Evolutionary conservation across 2,329 filamentous ascomycete species (phyloP).

Genomic region (Alternaria sp.): DNA sequence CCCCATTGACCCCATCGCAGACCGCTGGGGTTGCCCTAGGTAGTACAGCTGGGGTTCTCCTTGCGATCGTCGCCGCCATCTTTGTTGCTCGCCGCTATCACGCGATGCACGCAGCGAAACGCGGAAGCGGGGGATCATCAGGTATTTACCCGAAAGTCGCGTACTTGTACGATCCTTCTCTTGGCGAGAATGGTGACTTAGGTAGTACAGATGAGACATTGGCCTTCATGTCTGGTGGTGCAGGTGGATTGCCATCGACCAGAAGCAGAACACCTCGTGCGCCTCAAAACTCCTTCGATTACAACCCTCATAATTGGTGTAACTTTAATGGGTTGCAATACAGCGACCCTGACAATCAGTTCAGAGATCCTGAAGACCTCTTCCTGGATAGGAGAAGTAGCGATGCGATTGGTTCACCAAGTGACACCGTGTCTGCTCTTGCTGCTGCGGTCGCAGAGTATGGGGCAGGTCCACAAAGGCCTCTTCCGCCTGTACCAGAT

Average conservation of each 20-base stretch:
- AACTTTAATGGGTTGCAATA: constrained; percentile 19
- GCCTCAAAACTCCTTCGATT: constrained; percentile 9
- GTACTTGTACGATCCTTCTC: constrained; percentile 47
- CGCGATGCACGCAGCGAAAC: constrained; percentile 30
- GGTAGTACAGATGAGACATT: constrained; percentile 25
- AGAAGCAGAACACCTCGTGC: constrained; percentile 6
- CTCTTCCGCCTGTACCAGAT: constrained; percentile 7
- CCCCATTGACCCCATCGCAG: constrained; percentile 40
- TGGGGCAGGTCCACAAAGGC: constrained; percentile 15
- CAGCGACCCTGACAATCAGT: constrained; percentile 24
- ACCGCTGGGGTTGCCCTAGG: constrained; percentile 50
- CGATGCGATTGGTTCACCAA: constrained; percentile 17
- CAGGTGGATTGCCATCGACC: constrained; percentile 15
- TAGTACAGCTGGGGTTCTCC: constrained; percentile 44
- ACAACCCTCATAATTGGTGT: constrained; percentile 14
- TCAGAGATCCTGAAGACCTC: constrained; percentile 17
- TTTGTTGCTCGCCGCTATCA: constrained; percentile 47
- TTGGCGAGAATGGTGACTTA: constrained; percentile 12
- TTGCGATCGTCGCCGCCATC: constrained; percentile 45
- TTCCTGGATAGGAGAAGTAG: constrained; percentile 12
- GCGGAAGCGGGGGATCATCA: constrained; percentile 26
- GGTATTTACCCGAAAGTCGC: constrained; percentile 46
- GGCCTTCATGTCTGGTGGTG: constrained; percentile 37
- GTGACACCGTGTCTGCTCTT: constrained; percentile 23
- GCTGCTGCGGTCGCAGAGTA: constrained; percentile 29